phyloP scores from a whole-genome alignment of 2,329 filamentous ascomycete genomes.

The Dactylellina parvicollis region DNA sequence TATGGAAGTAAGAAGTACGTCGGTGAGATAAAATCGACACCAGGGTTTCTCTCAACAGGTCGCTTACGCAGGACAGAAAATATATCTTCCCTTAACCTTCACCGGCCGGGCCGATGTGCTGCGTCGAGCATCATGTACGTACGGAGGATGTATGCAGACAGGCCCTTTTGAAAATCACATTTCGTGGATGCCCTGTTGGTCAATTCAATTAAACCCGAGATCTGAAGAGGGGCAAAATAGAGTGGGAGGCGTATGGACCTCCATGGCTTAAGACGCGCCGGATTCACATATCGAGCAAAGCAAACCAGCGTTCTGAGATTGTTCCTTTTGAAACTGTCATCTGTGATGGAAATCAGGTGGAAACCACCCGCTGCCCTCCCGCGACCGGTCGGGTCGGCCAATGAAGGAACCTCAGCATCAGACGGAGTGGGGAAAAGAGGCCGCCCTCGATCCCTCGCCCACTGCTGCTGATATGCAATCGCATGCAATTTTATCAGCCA shows the following conservation, averaged over 20 bases:
- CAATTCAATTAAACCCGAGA: neutral
- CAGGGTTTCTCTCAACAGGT: slow-evolving; percentile 28
- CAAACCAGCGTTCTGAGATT: slow-evolving; percentile 7
- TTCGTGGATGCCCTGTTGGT: slow-evolving; percentile 12
- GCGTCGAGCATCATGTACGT: slow-evolving; percentile 24
- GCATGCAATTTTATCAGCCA: slow-evolving; percentile 42
- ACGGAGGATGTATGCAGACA: neutral
- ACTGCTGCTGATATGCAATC: slow-evolving; percentile 17
- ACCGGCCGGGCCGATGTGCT: slow-evolving; percentile 29
- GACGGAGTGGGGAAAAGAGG: slow-evolving; percentile 4
- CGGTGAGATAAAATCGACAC: no score
- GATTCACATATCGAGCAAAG: slow-evolving; percentile 20
- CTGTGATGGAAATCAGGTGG: slow-evolving; percentile 8
- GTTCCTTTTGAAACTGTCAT: neutral
- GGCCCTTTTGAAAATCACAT: slow-evolving; percentile 10
- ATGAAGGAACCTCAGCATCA: slow-evolving; percentile 26
- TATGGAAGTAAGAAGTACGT: slow-evolving; percentile 11
- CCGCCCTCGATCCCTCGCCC: slow-evolving; percentile 7
- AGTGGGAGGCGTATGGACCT: neutral
- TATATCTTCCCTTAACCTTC: neutral
- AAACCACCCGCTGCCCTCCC: slow-evolving; percentile 39
- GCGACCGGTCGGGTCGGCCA: slow-evolving; percentile 28
- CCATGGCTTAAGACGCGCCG: slow-evolving; percentile 29
- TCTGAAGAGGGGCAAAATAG: slow-evolving; percentile 7
- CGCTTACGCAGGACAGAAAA: slow-evolving; percentile 40